A percentile compares a stretch with the other conserved stretches of the same genome.
These are phyloP conservation scores for Eucalyptus erythrocorys DNA, from an alignment of 345 rosid species.

Conservation along the genomic window DNA sequence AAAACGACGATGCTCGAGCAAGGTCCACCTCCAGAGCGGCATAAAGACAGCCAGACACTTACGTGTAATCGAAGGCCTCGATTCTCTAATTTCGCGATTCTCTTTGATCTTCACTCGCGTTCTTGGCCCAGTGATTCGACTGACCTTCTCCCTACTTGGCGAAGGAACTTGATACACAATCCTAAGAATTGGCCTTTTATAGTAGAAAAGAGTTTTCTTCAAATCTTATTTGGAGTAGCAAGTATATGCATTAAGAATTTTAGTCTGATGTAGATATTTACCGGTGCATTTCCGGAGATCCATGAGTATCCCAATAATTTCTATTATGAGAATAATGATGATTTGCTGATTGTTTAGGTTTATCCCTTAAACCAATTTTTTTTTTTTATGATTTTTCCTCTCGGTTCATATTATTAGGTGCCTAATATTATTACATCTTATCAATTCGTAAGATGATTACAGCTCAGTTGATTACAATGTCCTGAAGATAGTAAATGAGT, in stretches of 20 bases:
- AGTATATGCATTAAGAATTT: not conserved
- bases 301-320: not conserved
- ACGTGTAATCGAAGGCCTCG: not conserved
- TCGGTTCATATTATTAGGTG: accelerated
- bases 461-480: accelerated
- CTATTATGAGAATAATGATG: not conserved
- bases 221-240: not conserved
- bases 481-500: not conserved
- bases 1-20: not conserved
- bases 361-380: accelerated
- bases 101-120: not conserved
- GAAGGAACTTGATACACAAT: not conserved
- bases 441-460: not conserved
- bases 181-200: not conserved
- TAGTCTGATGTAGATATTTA: not conserved
- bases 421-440: not conserved
- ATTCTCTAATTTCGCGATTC: not conserved
- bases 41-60: not conserved
- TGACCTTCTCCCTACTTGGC: not conserved
- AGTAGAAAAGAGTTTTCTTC: not conserved
- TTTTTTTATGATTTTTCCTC: not conserved
- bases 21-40: not conserved
- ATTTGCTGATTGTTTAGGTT: not conserved
- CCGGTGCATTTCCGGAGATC: not conserved
- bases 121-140: not conserved